Percentiles rank a stretch among this genome's conserved stretches.
Evolutionary conservation across 176 grass and related monocot species (phyloP).

Genomic region (Musa itinerans): DNA sequence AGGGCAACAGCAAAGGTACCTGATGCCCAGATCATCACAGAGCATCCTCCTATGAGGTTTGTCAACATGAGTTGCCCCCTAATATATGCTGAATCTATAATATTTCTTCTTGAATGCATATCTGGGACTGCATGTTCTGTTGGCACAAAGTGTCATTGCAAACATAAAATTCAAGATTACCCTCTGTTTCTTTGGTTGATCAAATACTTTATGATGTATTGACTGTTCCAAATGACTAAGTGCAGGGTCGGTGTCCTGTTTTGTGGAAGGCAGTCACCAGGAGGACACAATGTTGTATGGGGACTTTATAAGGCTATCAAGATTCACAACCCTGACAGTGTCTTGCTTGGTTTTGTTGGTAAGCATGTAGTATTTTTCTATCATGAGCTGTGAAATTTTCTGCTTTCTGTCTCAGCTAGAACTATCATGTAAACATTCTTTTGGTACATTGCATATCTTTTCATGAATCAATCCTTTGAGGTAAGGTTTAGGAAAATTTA

Average conservation of each 20-base stretch:
- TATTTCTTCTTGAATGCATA: background rate
- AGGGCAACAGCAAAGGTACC: slow-evolving; percentile 13
- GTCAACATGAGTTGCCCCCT: background rate
- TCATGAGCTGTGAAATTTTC: background rate
- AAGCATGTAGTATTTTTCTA: background rate
- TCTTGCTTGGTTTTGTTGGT: slow-evolving; percentile 40
- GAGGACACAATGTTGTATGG: slow-evolving; percentile 44
- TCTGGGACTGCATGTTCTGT: too few species aligned
- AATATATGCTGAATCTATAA: background rate
- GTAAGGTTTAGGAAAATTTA: too few species aligned
- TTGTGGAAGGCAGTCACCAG: slow-evolving; percentile 38
- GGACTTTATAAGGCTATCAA: slow-evolving; percentile 32
- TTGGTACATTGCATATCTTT: background rate
- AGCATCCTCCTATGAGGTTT: slow-evolving; percentile 39
- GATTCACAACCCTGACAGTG: slow-evolving; percentile 18
- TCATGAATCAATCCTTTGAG: too few species aligned
- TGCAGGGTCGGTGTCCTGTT: slow-evolving; percentile 44
- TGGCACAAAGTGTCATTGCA: too few species aligned
- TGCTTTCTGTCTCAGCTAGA: background rate
- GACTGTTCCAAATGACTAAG: background rate
- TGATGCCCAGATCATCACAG: slow-evolving; percentile 26
- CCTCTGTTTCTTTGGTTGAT: background rate
- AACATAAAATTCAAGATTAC: too few species aligned
- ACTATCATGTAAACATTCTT: background rate
- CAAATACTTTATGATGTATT: background rate